Evolutionary conservation across 2,329 filamentous ascomycete species (phyloP).

Genomic region (Colletotrichum spinosum): DNA sequence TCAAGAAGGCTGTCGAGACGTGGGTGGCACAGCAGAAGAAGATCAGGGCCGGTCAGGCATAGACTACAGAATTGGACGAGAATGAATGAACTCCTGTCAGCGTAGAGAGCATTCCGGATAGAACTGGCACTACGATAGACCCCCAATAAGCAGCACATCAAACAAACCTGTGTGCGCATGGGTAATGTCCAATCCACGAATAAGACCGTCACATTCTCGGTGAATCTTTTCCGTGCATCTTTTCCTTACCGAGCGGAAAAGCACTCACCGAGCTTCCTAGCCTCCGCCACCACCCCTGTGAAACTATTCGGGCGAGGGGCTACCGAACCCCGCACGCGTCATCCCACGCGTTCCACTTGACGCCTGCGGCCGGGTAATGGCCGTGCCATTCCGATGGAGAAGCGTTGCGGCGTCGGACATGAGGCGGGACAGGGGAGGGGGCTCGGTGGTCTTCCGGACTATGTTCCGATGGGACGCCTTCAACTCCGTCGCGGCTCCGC

Average conservation of each 20-base stretch:
- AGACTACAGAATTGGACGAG: neutral
- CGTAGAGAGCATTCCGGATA: neutral
- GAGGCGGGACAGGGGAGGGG: neutral
- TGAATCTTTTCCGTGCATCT: constrained; percentile 10
- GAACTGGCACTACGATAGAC: neutral
- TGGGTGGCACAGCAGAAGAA: constrained; percentile 49
- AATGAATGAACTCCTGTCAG: neutral
- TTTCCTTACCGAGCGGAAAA: constrained; percentile 33
- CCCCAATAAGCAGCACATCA: neutral
- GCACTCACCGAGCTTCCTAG: constrained; percentile 1
- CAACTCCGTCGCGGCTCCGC: constrained; percentile 27
- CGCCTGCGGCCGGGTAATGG: constrained; percentile 15
- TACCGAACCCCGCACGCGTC: constrained; percentile 29
- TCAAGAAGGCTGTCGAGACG: constrained; percentile 49
- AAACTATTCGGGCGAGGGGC: constrained; percentile 20
- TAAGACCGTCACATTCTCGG: neutral
- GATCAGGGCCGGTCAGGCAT: constrained; percentile 39
- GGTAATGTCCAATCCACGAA: constrained; percentile 10
- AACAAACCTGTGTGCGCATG: neutral
- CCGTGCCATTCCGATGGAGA: constrained; percentile 13
- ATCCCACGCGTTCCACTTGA: constrained; percentile 15
- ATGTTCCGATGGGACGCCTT: constrained; percentile 18
- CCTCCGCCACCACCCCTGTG: neutral
- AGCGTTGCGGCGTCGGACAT: constrained; percentile 20
- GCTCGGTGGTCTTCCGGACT: constrained; percentile 31